phyloP scores from a whole-genome alignment of 2,329 filamentous ascomycete genomes.

The Dactylonectria macrodidyma region DNA sequence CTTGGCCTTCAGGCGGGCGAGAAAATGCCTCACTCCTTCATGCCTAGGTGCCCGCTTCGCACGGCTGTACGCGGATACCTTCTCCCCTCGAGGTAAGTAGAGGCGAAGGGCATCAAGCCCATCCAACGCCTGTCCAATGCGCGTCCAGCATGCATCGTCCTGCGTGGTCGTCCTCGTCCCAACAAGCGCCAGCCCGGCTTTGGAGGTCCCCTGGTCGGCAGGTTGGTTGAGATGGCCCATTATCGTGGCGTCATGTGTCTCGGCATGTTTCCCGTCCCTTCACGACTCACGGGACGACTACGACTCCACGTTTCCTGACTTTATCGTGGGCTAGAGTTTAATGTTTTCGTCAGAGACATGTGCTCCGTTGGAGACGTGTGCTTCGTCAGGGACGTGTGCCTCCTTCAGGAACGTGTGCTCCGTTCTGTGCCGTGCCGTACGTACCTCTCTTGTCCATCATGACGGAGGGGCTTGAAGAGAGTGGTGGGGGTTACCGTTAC shows the following conservation, averaged over 20 bases:
- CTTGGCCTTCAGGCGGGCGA: constrained; percentile 20
- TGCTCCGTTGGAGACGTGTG: too few relatives aligned
- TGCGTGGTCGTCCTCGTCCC: constrained; percentile 19
- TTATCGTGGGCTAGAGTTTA: neutral
- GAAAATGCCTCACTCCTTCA: constrained; percentile 32
- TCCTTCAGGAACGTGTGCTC: too few relatives aligned
- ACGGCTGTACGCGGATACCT: constrained; percentile 23
- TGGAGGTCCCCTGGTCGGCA: constrained; percentile 5
- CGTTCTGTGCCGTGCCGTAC: constrained; percentile 13
- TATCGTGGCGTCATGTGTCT: constrained; percentile 40
- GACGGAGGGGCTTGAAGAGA: constrained; percentile 20
- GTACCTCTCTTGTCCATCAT: constrained; percentile 3
- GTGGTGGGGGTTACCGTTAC: constrained; percentile 11
- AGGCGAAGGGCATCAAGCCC: constrained; percentile 22
- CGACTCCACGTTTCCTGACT: constrained; percentile 19
- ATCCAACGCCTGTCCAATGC: constrained; percentile 28
- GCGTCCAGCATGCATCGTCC: neutral
- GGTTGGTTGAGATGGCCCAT: constrained; percentile 15
- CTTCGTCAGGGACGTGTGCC: too few relatives aligned
- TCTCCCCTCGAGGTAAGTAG: constrained; percentile 12
- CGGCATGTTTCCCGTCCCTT: constrained; percentile 31
- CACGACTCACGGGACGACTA: constrained; percentile 25
- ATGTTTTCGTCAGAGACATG: neutral
- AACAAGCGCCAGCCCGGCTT: constrained; percentile 25
- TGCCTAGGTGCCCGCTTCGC: neutral